Base-by-base conservation (phyloP, 148 eudicot genomes). In the Nepenthes gracilis region DNA sequence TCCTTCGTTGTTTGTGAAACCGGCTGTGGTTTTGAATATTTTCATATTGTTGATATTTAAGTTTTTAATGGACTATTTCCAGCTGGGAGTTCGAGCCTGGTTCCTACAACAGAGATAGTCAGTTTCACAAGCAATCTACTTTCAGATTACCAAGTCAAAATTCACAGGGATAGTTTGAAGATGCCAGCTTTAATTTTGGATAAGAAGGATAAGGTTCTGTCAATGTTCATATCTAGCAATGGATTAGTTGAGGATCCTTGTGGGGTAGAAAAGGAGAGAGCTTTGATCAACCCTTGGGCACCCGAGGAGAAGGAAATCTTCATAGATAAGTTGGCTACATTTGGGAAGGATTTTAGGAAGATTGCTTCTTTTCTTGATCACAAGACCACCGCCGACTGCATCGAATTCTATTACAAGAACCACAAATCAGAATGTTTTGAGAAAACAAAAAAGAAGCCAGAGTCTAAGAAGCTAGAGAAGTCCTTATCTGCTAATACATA, bases 401-500 rank as follows among this genome's bases (percentile, higher is more conserved):
- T 93, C 51, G 84, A 88, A 75, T 93, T 88, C 56, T 93, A 94
- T 58, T 93, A 93, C 78, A 93, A 93, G 73, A 86, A 88, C 70
- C 99, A 86, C 70, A 88, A 84, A 64, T 86, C 87, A 14, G 84
- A 82, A 52, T 47, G 72, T 63, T 93, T 93, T 48, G 71, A 71
- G 54, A 86, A 74, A 68, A 70, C 78, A 40, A 84, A 74, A 64
- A 82, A 80, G 78, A 77, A 83, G 57, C 71, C 80, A 2, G 78
- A 77, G 15, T 56, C 45, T 49, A 58, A 68, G 33, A 83, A 78
- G 74, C 82, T 78, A 70, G 81, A 53, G 35, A 88, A 87, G 67
- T 77, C 82, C 9, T 72, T 65, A 52, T 67, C 82, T 35, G 53
- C 62, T 2, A 70, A 57, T 47, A 82, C 80, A 34, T 93, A 86